These are phyloP conservation scores for Suillus ampliporus DNA, from an alignment of 768 basidiomycete genomes.

Conservation along the genomic window DNA sequence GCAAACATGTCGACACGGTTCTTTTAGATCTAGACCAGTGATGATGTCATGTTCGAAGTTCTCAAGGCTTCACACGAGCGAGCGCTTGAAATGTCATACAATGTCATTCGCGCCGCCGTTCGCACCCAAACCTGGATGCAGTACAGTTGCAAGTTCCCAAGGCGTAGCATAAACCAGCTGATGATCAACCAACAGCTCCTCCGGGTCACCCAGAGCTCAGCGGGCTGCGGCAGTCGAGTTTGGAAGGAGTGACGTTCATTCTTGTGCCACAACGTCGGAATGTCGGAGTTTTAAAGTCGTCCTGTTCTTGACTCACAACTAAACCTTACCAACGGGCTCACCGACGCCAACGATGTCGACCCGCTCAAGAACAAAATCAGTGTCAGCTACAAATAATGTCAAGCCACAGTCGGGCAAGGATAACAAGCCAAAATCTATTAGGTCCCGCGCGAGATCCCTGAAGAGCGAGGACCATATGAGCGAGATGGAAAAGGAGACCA, in stretches of 20 bases:
- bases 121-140: neutral
- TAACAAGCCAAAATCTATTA: constrained; percentile 9
- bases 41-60: neutral
- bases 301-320: constrained; percentile 32
- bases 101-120: neutral
- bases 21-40: neutral
- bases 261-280: constrained; percentile 30
- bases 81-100: neutral
- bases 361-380: constrained; percentile 51
- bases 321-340: constrained; percentile 9
- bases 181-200: neutral
- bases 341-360: constrained; percentile 44
- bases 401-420: constrained; percentile 9
- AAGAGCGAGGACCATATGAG: constrained; percentile 26
- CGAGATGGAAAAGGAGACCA: constrained; percentile 41
- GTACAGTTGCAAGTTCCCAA: neutral
- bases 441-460: constrained; percentile 25
- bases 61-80: neutral
- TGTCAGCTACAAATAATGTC: constrained; percentile 23
- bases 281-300: constrained; percentile 38
- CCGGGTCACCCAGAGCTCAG: neutral
- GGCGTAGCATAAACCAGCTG: neutral
- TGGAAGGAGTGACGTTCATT: constrained; percentile 1
- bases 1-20: too few species aligned
- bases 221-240: too few species aligned